Conservation (phyloP, 2,329 filamentous ascomycete genomes). For the Colletotrichum sp. region DNA sequence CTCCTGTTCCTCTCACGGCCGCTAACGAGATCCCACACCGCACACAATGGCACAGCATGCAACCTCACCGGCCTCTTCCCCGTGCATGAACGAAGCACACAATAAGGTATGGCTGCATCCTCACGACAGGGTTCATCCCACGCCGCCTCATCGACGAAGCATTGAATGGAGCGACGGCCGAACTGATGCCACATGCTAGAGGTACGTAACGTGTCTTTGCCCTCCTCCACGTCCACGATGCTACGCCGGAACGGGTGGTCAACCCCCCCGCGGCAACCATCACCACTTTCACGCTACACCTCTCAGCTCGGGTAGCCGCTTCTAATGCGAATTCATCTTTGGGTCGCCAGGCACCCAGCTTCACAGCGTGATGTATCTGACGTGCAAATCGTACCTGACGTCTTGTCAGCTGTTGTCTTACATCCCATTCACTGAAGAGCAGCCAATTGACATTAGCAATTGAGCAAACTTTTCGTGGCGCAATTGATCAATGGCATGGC, state of each 20-base stretch:
- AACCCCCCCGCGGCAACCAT: slow-evolving; percentile 8
- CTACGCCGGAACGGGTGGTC: slow-evolving; percentile 12
- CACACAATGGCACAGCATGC: slow-evolving; percentile 2
- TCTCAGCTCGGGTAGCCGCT: slow-evolving; percentile 6
- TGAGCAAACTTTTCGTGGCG: not conserved
- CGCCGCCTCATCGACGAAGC: slow-evolving; percentile 8
- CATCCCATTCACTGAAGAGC: not conserved
- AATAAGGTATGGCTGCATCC: slow-evolving; percentile 21
- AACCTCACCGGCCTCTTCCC: slow-evolving; percentile 15
- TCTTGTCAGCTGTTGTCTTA: slow-evolving; percentile 12
- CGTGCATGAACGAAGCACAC: slow-evolving; percentile 17
- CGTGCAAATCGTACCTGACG: not conserved
- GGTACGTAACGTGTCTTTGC: not conserved
- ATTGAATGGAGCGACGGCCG: not conserved
- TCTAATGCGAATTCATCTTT: slow-evolving; percentile 6
- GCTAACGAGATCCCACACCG: slow-evolving; percentile 5
- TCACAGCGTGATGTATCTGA: not conserved
- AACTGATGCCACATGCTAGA: slow-evolving; percentile 1
- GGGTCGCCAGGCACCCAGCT: not conserved
- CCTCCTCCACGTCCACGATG: not conserved
- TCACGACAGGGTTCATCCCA: slow-evolving; percentile 3
- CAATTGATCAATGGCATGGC: not conserved
- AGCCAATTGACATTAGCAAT: not conserved
- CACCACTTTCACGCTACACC: not conserved
- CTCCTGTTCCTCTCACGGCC: not conserved